These are phyloP conservation scores for Stygiomarasmius scandens DNA, from an alignment of 1,284 basidiomycete species.

Conservation along the genomic window DNA sequence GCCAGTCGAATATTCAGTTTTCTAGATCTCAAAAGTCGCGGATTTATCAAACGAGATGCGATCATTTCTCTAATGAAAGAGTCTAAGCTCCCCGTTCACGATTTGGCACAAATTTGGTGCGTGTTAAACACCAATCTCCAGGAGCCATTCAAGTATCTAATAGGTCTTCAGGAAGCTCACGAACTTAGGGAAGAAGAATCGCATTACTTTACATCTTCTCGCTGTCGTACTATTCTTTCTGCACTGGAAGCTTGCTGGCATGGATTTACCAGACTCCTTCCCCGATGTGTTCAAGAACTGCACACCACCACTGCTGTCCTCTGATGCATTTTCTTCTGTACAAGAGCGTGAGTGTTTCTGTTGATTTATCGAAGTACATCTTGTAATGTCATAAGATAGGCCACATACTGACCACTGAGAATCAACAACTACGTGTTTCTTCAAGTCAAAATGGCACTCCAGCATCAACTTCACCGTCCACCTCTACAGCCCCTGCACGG, in stretches of 20 bases:
- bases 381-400: background rate
- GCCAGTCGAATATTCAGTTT: background rate
- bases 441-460: too few species aligned
- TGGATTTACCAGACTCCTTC: background rate
- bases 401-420: background rate
- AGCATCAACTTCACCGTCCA: too few species aligned
- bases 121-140: background rate
- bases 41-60: background rate
- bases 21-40: background rate
- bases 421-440: background rate
- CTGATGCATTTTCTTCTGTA: background rate
- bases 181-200: background rate
- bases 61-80: background rate
- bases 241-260: background rate
- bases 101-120: background rate
- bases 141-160: background rate
- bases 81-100: background rate
- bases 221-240: background rate
- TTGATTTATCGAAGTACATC: too few species aligned
- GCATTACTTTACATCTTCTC: background rate
- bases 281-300: background rate
- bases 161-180: background rate
- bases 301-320: background rate
- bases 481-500: background rate
- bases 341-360: background rate